phyloP scores from a whole-genome alignment of 768 basidiomycete species.

The Mycena rosella region DNA sequence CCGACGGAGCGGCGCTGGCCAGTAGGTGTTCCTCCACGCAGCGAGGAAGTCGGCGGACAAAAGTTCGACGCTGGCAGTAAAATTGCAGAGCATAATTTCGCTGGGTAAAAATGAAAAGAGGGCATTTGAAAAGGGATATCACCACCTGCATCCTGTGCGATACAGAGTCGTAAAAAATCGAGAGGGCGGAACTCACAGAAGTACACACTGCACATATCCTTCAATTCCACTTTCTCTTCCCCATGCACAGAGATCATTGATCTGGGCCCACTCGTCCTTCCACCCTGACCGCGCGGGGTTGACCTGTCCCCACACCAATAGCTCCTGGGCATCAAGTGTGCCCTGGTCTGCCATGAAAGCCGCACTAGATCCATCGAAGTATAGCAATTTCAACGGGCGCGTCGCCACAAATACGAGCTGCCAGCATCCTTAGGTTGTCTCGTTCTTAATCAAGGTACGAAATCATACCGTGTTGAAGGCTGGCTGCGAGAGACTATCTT shows the following conservation, averaged over 20 bases:
- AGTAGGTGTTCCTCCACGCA: not conserved
- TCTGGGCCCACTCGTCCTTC: conserved; percentile 48
- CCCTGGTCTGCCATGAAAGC: conserved; percentile 57
- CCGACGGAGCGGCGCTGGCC: not conserved
- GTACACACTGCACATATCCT: conserved; percentile 57
- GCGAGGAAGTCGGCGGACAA: conserved; percentile 39
- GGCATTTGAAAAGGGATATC: too few relatives aligned
- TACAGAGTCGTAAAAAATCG: not conserved
- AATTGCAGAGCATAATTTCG: conserved; percentile 52
- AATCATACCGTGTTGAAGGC: too few relatives aligned
- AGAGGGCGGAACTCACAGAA: not conserved
- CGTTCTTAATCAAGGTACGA: too few relatives aligned
- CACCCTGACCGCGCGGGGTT: conserved; percentile 37
- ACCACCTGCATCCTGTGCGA: conserved; percentile 39
- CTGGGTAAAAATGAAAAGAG: too few relatives aligned
- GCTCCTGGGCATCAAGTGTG: conserved; percentile 60
- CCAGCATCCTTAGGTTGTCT: too few relatives aligned
- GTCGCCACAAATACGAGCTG: conserved; percentile 53
- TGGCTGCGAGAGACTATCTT: too few relatives aligned
- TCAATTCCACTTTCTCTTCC: conserved; percentile 55
- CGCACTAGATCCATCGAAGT: conserved; percentile 67
- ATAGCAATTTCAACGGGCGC: conserved; percentile 59
- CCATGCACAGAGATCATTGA: conserved; percentile 59
- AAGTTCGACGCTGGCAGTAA: conserved; percentile 43
- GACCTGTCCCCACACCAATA: conserved; percentile 57